Base-by-base conservation (phyloP, 1,139 yeast genomes). In the Yamadazyma atlantica region DNA sequence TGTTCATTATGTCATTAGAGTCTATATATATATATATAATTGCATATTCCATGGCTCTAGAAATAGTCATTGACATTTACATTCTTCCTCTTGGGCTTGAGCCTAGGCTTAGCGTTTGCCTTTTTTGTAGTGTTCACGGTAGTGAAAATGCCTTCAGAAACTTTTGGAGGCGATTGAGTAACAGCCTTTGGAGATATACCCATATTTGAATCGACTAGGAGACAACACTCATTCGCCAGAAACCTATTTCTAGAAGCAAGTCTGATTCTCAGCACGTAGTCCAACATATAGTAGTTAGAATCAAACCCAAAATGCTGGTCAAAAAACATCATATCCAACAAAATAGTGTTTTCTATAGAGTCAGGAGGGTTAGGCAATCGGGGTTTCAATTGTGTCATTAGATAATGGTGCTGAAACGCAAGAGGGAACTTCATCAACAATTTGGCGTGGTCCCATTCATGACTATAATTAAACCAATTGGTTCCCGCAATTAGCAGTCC, bases 361-460 rank as follows among this genome's bases (percentile, higher is more conserved):
- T 21, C 22, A 7, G 28, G 10, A 13, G 16, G 10, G 11, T 35
- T 25, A 4, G 44, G 42, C 3, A 41, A 22, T 18, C 17, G 10
- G 1, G 29, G 30, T 6, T n/a, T n/a, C 34, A 43, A 36, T 3
- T 40, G 22, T 29, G 46, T 45, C 28, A 38, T 37, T 10, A 62
- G 38, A 18, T 50, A 48, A 35, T 50, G 51, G 24, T 57, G 48
- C 34, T 60, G 63, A 32, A 62, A 48, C 0, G 57, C 65, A 33
- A 66, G 34, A 1, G 71, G 68, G 11, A 57, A 38, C 23, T 51
- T 51, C 11, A 46, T 18, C 4, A 62, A 35, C 4, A 52, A 17
- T 12, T 45, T 29, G 21, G 42, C 32, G 21, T 42, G 41, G 29
- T 37, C 37, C 43, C 43, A 37, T 3, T 50, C 40, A 25, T 45